Evolutionary conservation across 768 basidiomycete genomes (phyloP).

Genomic region (Kwoniella sp.): DNA sequence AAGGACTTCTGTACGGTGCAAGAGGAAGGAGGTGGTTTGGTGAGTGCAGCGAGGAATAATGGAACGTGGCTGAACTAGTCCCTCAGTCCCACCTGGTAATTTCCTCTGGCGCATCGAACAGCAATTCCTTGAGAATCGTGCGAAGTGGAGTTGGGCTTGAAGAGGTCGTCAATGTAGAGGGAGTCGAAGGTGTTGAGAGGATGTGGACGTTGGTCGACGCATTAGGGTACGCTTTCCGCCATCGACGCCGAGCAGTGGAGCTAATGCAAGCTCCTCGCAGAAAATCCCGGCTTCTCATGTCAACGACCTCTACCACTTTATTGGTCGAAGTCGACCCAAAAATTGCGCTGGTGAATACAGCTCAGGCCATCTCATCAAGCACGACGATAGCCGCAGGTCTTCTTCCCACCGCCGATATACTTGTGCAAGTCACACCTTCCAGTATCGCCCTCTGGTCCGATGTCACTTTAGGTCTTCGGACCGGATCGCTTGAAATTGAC

Average conservation of each 20-base stretch:
- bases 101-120: conserved; percentile 48
- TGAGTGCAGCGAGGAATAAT: conserved; percentile 20
- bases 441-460: conserved; percentile 37
- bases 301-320: conserved; percentile 22
- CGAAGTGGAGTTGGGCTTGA: conserved; percentile 53
- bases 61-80: not conserved
- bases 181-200: conserved; percentile 35
- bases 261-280: not conserved
- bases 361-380: conserved; percentile 21
- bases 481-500: conserved; percentile 15
- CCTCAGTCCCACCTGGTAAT: conserved; percentile 48
- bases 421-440: conserved; percentile 29
- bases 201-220: conserved; percentile 34
- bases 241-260: not conserved
- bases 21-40: conserved; percentile 46
- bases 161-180: conserved; percentile 34
- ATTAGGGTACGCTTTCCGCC: conserved; percentile 9
- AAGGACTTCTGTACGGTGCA: conserved; percentile 50
- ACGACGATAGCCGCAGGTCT: conserved; percentile 39
- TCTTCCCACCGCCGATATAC: conserved; percentile 13
- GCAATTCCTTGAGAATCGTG: conserved; percentile 47
- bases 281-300: conserved; percentile 25
- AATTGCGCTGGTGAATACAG: conserved; percentile 7
- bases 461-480: conserved; percentile 16
- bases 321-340: conserved; percentile 27